Conservation (phyloP, 371 early-diverging fungal genomes). For the Rhizopus microsporus region DNA sequence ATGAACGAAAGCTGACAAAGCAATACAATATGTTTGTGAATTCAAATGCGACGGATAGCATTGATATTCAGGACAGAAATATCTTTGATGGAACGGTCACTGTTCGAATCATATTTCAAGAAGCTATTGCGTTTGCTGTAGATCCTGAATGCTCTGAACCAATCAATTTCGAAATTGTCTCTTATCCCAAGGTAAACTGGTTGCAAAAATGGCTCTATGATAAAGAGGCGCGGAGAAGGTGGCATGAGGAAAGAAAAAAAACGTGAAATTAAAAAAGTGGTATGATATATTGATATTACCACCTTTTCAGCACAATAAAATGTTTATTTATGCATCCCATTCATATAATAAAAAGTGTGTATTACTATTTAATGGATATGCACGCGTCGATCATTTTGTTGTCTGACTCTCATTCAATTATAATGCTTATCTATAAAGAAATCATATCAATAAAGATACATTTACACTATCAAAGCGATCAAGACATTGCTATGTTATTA, state of each 20-base stretch:
- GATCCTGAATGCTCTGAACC: slow-evolving; percentile 23
- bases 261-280: slow-evolving; percentile 6
- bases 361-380: too few relatives aligned
- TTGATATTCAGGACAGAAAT: slow-evolving; percentile 13
- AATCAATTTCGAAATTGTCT: slow-evolving; percentile 15
- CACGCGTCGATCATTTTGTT: too few relatives aligned
- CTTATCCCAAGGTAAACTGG: slow-evolving; percentile 11
- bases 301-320: too few relatives aligned
- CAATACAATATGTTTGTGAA: neutral
- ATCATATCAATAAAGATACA: too few relatives aligned
- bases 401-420: too few relatives aligned
- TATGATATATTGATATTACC: slow-evolving; percentile 1
- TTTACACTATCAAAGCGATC: too few relatives aligned
- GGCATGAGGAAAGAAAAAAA: neutral
- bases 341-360: too few relatives aligned
- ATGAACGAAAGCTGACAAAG: slow-evolving; percentile 11
- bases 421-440: too few relatives aligned
- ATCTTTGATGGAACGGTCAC: slow-evolving; percentile 6
- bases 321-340: too few relatives aligned
- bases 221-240: neutral
- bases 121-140: slow-evolving; percentile 20
- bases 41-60: neutral
- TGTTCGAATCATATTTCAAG: slow-evolving; percentile 12
- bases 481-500: too few relatives aligned
- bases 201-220: neutral